Evolutionary conservation across 2,329 filamentous ascomycete genomes (phyloP), one percentile per base, ranked within the genome.

Genomic region (Fusarium concolor): DNA sequence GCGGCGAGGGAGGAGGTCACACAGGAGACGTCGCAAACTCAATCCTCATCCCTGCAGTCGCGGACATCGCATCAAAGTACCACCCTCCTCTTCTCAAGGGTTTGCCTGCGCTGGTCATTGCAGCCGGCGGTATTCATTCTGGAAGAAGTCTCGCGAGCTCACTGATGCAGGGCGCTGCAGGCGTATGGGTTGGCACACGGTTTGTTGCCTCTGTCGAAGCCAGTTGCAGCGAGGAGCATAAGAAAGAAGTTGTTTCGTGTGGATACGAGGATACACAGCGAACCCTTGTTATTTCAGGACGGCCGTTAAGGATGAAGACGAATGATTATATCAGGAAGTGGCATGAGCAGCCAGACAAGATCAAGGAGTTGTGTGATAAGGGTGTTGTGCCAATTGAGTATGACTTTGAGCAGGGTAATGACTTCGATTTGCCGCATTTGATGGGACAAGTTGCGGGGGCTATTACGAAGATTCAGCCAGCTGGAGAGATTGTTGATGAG

Each of bases 361-460:
- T 97, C 74, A 89, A 86, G 80, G 86, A 88, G 78, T 82, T 97
- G 76, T 94, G 91, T 33, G 89, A 90, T 35, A 83, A 85, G 70
- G 95, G 95, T 1, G 80, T 97, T 29, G 90, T 96, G 63, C 95
- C 95, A 2, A 83, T 97, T 67, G 88, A 91, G 80, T 85, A 92
- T 75, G 95, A 98, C 76, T 83, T 97, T 74, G 92, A 97, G 49
- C 85, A 93, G 55, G 92, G 91, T 2, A 90, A 89, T 56, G 93
- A 97, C 39, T 83, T 97, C 14, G 95, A 97, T 75, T 83, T 92
- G 56, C 95, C 95, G 14, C 94, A 95, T 79, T 77, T 97, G 75
- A 97, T 97, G 95, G 95, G 95, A 2, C 93, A 97, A 81, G 94
- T 97, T 10, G 92, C 93, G 1, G 94, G 92, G 3, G 86, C 90